Conservation (phyloP, 1,284 basidiomycete genomes). For the Schizopora paradoxa region DNA sequence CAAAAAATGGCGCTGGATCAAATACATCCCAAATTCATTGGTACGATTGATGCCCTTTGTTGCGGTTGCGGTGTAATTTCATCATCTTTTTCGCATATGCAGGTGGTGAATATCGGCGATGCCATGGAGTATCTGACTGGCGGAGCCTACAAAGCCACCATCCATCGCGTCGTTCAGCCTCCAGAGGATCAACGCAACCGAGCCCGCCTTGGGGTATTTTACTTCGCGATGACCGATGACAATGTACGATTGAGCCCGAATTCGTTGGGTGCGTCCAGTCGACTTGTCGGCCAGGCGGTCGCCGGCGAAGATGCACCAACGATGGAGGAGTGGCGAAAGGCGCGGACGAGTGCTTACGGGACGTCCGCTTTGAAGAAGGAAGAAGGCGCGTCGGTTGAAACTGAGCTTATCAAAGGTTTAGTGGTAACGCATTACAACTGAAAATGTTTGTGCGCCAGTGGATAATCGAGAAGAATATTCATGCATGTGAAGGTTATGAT, state of each 20-base stretch:
- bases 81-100: too few species aligned
- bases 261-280: too few species aligned
- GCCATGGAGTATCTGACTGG: conserved; percentile 51
- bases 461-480: too few species aligned
- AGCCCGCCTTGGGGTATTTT: conserved; percentile 46
- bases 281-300: conserved; percentile 23
- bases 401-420: conserved; percentile 41
- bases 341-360: conserved; percentile 34
- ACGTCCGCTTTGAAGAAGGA: conserved; percentile 30
- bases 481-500: too few species aligned
- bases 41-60: conserved; percentile 27
- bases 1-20: conserved; percentile 53
- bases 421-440: conserved; percentile 34
- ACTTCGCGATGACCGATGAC: conserved; percentile 40
- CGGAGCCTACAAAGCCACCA: conserved; percentile 39
- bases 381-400: conserved; percentile 35
- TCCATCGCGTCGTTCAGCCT: conserved; percentile 40
- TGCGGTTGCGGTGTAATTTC: neutral
- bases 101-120: conserved; percentile 57
- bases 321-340: conserved; percentile 34
- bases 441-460: too few species aligned
- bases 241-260: conserved; percentile 34
- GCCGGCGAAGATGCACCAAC: conserved; percentile 24
- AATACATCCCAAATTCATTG: conserved; percentile 54
- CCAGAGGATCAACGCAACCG: conserved; percentile 42